Base-by-base conservation (phyloP, 495 filamentous ascomycete genomes). In the Trichoderma virens region DNA sequence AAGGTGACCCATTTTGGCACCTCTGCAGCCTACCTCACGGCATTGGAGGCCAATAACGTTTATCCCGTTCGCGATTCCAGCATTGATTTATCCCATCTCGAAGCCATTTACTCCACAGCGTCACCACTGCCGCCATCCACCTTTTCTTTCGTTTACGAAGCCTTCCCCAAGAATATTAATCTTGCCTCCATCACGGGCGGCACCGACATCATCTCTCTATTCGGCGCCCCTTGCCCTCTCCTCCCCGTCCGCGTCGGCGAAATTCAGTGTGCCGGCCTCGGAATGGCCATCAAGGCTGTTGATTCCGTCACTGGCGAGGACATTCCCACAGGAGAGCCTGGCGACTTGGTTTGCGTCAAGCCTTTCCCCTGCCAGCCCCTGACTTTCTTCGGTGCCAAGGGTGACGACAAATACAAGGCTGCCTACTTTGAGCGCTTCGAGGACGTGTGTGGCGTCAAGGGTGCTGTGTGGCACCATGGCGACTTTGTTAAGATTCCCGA, bases 201-300 rank as follows among this genome's bases (percentile, higher is more conserved):
- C 32, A 97, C 92, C 2, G 92, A 97, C 74, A 97, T 98, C 68
- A 87, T 97, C 65, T 97, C 92, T 0, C 82, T 97, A 39, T 98
- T 97, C 73, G 92, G 92, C 65, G 88, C 89, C 0, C 88, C 92
- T 0, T 92, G 88, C 61, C 91, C 91, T 0, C 83, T 97, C 3
- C 78, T 90, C n/a, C 92, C 94, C 1, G 93, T 98, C 30, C 83
- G 90, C 70, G 80, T 81, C 28, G 93, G 94, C 39, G 92, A 98
- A 69, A 92, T 98, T 60, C 94, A 98, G 78, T 91, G 88, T 63
- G 84, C 87, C 18, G 92, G 90, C 20, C 85, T 98, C 2, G 94
- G 92, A 18, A 97, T 98, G 94, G 90, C 89, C 11, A 87, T 97
- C 31, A 79, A 80, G 61, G 89, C 88, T 0, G 91, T 86, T 72